Evolutionary conservation across 148 eudicot species (phyloP).

Genomic region (Salicornia ramosissima): DNA sequence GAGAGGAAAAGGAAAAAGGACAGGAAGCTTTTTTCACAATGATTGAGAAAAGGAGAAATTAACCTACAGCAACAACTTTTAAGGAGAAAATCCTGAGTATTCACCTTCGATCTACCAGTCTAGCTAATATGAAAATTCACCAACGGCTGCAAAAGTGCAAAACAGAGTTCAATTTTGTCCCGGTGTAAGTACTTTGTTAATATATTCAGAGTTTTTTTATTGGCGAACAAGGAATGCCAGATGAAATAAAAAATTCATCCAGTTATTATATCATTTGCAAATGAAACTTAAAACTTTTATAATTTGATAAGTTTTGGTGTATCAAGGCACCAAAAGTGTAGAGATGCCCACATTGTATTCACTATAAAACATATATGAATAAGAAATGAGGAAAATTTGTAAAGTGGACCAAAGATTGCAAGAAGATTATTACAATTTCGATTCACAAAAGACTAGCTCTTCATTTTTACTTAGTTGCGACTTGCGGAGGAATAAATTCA

Average conservation of each 20-base stretch:
- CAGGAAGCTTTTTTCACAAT: neutral
- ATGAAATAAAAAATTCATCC: neutral
- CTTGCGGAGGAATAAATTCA: too few relatives aligned
- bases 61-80: neutral
- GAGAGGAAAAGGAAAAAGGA: neutral
- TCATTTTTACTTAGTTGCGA: too few relatives aligned
- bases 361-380: too few relatives aligned
- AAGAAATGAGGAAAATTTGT: too few relatives aligned
- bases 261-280: neutral
- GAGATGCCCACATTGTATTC: neutral
- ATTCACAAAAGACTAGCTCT: too few relatives aligned
- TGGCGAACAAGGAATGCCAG: neutral
- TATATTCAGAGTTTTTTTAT: neutral
- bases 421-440: too few relatives aligned
- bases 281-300: too few relatives aligned
- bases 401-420: too few relatives aligned
- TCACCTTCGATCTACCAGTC: neutral
- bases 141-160: conserved; percentile 9
- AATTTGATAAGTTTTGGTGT: neutral
- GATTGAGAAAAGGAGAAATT: neutral
- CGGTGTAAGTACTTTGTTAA: neutral
- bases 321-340: neutral
- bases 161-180: neutral
- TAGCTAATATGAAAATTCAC: neutral
- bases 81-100: neutral